phyloP scores from a whole-genome alignment of 345 rosid genomes.

The Corchorus capsularis region DNA sequence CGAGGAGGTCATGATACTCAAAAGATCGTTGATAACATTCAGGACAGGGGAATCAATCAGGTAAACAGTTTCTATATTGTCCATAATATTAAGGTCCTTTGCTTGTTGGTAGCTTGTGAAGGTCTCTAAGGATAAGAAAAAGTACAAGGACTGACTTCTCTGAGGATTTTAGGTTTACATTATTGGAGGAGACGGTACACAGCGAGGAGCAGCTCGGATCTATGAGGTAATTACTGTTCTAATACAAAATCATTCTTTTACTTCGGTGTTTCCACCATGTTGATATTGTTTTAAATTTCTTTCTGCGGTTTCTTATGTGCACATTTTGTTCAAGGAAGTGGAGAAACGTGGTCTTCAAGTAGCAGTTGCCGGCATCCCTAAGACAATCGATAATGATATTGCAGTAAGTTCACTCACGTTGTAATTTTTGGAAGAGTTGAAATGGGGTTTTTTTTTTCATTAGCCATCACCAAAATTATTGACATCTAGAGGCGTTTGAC shows the following conservation, averaged over 20 bases:
- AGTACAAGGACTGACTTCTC: constrained; percentile 2
- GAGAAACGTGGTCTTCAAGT: constrained; percentile 84
- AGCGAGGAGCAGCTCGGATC: constrained; percentile 77
- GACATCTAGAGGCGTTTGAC: neutral
- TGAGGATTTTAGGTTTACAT: constrained; percentile 69
- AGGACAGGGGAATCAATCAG: constrained; percentile 94
- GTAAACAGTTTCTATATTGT: constrained; percentile 32
- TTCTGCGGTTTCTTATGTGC: constrained; percentile 14
- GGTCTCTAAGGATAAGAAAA: neutral
- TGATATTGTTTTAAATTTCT: neutral
- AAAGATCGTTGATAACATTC: constrained; percentile 91
- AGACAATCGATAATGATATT: constrained; percentile 91
- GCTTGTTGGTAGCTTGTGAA: neutral
- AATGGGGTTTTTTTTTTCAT: neutral
- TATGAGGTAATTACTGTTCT: constrained; percentile 54
- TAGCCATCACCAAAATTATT: neutral
- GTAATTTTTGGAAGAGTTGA: constrained; percentile 13
- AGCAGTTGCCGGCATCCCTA: constrained; percentile 87
- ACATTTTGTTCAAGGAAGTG: constrained; percentile 66
- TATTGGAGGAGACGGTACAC: constrained; percentile 96
- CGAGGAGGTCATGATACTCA: constrained; percentile 91
- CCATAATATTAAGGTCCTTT: constrained; percentile 10
- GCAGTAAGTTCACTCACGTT: constrained; percentile 57
- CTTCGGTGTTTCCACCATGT: neutral
- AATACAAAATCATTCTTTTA: neutral